phyloP scores from a whole-genome alignment of 2,329 filamentous ascomycete genomes.

The Nothophoma quercina region DNA sequence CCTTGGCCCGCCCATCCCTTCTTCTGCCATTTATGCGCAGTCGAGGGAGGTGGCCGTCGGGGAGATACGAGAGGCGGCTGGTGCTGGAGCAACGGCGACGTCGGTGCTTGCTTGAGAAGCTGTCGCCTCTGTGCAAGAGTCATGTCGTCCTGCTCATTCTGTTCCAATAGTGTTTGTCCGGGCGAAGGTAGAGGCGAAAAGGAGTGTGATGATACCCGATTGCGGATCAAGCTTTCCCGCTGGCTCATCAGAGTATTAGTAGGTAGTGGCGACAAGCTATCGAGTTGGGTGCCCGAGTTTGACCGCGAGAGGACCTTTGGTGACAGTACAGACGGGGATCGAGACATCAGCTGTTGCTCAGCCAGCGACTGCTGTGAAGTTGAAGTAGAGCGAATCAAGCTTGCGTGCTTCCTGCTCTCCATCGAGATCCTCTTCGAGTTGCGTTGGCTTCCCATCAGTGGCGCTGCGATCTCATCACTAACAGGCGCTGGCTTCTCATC shows the following conservation, averaged over 20 bases:
- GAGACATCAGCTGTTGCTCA: slow-evolving; percentile 24
- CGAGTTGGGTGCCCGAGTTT: slow-evolving; percentile 23
- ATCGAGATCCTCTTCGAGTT: slow-evolving; percentile 36
- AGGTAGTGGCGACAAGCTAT: slow-evolving; percentile 37
- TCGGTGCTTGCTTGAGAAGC: slow-evolving; percentile 43
- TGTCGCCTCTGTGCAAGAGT: slow-evolving; percentile 70
- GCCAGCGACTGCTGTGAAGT: slow-evolving; percentile 31
- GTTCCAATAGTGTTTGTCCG: slow-evolving; percentile 32
- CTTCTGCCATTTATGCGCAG: slow-evolving; percentile 42
- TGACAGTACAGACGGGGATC: slow-evolving; percentile 28
- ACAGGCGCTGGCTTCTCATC: slow-evolving; percentile 65
- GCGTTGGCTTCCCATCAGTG: slow-evolving; percentile 27
- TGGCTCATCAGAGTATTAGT: slow-evolving; percentile 62
- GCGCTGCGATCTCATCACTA: slow-evolving; percentile 36
- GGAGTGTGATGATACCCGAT: slow-evolving; percentile 48
- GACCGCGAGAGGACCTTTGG: slow-evolving; percentile 29
- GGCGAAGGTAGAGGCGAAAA: slow-evolving; percentile 44
- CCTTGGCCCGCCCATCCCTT: slow-evolving; percentile 33
- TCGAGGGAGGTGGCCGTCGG: slow-evolving; percentile 31
- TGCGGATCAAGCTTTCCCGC: slow-evolving; percentile 61
- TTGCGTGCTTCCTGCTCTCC: slow-evolving; percentile 29
- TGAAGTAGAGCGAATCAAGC: slow-evolving; percentile 30
- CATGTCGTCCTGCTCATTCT: slow-evolving; percentile 66
- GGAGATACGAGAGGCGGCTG: slow-evolving; percentile 22
- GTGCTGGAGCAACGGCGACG: slow-evolving; percentile 19